Conservation (phyloP, 805 yeast genomes). For the Kodamaea hsintzibuensis region DNA sequence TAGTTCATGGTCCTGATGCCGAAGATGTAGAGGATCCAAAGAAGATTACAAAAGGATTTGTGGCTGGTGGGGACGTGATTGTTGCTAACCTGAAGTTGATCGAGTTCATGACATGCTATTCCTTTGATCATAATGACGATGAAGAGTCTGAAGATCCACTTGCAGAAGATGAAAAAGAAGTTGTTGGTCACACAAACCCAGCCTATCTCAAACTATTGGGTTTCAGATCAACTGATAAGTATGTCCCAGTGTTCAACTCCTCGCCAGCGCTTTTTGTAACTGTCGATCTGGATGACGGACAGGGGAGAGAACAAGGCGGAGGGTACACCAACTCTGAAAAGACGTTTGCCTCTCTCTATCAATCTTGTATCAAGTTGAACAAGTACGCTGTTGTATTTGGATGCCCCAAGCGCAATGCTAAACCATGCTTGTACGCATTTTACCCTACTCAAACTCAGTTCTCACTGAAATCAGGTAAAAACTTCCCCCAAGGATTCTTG, state of each 20-base stretch:
- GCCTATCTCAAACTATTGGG: slow-evolving; percentile 69
- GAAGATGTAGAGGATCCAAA: slow-evolving; percentile 29
- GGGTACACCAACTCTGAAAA: slow-evolving; percentile 60
- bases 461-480: slow-evolving; percentile 18
- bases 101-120: slow-evolving; percentile 29
- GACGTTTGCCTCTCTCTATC: slow-evolving; percentile 68
- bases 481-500: slow-evolving; percentile 72
- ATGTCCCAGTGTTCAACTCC: slow-evolving; percentile 52
- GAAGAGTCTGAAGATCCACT: slow-evolving; percentile 9
- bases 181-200: slow-evolving; percentile 19
- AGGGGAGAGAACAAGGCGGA: slow-evolving; percentile 29
- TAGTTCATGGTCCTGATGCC: slow-evolving; percentile 22
- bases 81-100: slow-evolving; percentile 26
- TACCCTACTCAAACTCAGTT: slow-evolving; percentile 48
- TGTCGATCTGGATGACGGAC: slow-evolving; percentile 55
- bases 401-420: slow-evolving; percentile 49
- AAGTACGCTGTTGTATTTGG: slow-evolving; percentile 77
- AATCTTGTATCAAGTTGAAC: slow-evolving; percentile 50
- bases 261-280: slow-evolving; percentile 62
- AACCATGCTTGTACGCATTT: slow-evolving; percentile 60
- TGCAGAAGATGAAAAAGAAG: slow-evolving; percentile 11
- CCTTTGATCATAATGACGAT: slow-evolving; percentile 34
- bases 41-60: slow-evolving; percentile 22
- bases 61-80: slow-evolving; percentile 24
- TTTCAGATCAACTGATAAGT: slow-evolving; percentile 50